A percentile compares a stretch with the other conserved stretches of the same genome.
Conservation (phyloP, 176 grass and related monocot genomes). For the Aegilops umbellulata region DNA sequence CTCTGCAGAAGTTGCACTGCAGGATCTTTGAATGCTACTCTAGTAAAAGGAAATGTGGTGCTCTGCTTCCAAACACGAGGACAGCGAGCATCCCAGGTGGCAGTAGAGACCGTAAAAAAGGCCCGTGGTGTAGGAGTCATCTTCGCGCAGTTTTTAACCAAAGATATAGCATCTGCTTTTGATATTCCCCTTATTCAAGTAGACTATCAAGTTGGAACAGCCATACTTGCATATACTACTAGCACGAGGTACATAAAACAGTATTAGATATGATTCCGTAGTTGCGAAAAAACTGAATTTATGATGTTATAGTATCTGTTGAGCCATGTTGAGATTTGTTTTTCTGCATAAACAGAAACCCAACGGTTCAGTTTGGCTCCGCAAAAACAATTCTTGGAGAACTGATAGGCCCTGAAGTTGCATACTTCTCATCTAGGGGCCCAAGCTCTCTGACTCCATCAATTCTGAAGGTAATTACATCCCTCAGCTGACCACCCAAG, state of each 20-base stretch:
- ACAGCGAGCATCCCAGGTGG: slow-evolving; percentile 70
- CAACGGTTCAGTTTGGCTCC: slow-evolving; percentile 57
- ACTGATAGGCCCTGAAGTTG: slow-evolving; percentile 84
- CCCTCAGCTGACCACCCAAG: neutral
- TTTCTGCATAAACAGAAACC: slow-evolving; percentile 49
- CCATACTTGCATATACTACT: slow-evolving; percentile 68
- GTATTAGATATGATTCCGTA: neutral
- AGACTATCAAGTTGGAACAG: slow-evolving; percentile 85
- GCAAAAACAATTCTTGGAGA: slow-evolving; percentile 72
- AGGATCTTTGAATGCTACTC: slow-evolving; percentile 82
- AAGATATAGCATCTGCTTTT: slow-evolving; percentile 74
- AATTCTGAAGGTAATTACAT: slow-evolving; percentile 70
- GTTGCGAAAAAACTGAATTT: neutral
- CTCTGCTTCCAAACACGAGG: slow-evolving; percentile 89
- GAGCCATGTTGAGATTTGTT: neutral
- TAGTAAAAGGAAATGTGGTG: slow-evolving; percentile 85
- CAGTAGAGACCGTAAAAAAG: slow-evolving; percentile 71
- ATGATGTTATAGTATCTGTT: neutral
- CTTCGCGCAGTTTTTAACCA: slow-evolving; percentile 82
- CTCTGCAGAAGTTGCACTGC: slow-evolving; percentile 84
- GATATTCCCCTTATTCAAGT: slow-evolving; percentile 88
- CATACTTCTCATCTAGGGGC: slow-evolving; percentile 92
- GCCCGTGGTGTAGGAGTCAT: slow-evolving; percentile 73
- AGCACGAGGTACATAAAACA: slow-evolving; percentile 52
- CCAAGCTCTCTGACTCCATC: slow-evolving; percentile 84